These are phyloP conservation scores for Knoxia roxburghii DNA, from an alignment of 257 asterid species.

Conservation along the genomic window DNA sequence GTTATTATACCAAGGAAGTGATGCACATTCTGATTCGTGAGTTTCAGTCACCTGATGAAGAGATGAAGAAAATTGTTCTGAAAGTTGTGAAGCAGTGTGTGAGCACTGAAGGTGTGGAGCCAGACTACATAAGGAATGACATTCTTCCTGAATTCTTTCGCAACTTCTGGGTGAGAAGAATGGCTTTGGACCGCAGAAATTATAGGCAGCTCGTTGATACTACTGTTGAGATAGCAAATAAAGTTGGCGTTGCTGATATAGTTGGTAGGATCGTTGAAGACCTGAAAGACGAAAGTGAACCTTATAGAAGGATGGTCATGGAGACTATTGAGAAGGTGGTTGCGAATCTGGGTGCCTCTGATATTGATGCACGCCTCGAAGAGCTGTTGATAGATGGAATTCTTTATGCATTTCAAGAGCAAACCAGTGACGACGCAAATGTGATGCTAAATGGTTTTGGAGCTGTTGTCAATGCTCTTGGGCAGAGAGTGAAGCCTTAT, in stretches of 20 bases:
- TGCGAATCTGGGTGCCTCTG: conserved; percentile 82
- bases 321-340: conserved; percentile 95
- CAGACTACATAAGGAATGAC: conserved; percentile 72
- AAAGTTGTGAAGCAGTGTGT: conserved; percentile 96
- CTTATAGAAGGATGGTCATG: conserved; percentile 93
- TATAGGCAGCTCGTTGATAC: conserved; percentile 88
- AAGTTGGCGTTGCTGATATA: conserved; percentile 85
- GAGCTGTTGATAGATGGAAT: conserved; percentile 85
- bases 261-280: conserved; percentile 88
- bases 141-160: conserved; percentile 91
- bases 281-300: conserved; percentile 88
- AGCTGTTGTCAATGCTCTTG: conserved; percentile 87
- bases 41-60: conserved; percentile 93
- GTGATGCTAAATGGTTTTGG: conserved; percentile 96
- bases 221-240: conserved; percentile 85
- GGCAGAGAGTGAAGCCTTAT: conserved; percentile 75
- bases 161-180: conserved; percentile 86
- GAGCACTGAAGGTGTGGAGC: conserved; percentile 90
- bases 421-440: conserved; percentile 89
- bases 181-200: conserved; percentile 89
- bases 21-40: conserved; percentile 88
- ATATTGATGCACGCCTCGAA: conserved; percentile 78
- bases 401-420: conserved; percentile 88
- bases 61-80: conserved; percentile 90
- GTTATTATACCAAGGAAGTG: conserved; percentile 88